These are phyloP conservation scores for Somion occarium DNA, from an alignment of 1,284 basidiomycete species.

Conservation along the genomic window DNA sequence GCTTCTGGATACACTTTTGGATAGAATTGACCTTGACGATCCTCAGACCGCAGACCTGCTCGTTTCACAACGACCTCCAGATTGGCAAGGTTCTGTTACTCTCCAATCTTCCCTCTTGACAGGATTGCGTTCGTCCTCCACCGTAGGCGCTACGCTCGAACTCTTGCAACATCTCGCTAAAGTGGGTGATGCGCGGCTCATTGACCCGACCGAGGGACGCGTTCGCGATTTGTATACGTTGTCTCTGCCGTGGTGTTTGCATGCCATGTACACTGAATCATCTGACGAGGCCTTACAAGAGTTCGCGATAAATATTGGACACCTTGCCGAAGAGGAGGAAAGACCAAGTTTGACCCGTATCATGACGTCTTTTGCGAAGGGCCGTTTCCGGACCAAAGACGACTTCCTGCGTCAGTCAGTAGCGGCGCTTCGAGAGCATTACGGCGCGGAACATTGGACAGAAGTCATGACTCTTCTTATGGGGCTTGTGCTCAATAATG, in stretches of 20 bases:
- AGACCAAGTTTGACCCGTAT: slow-evolving; percentile 78
- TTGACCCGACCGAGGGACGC: slow-evolving; percentile 71
- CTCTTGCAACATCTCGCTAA: slow-evolving; percentile 66
- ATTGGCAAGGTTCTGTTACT: slow-evolving; percentile 67
- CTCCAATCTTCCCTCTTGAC: slow-evolving; percentile 76
- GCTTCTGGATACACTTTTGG: slow-evolving; percentile 68
- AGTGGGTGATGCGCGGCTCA: slow-evolving; percentile 59
- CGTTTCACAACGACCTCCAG: slow-evolving; percentile 61
- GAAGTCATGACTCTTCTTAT: slow-evolving; percentile 81
- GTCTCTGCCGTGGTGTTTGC: slow-evolving; percentile 86
- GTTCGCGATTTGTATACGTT: slow-evolving; percentile 82
- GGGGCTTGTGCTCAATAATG: slow-evolving; percentile 81
- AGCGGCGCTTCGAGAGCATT: slow-evolving; percentile 79
- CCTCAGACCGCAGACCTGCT: slow-evolving; percentile 58
- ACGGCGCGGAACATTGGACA: slow-evolving; percentile 64
- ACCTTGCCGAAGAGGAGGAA: slow-evolving; percentile 69
- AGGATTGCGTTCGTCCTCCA: slow-evolving; percentile 79
- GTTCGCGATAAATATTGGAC: slow-evolving; percentile 75
- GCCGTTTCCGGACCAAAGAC: slow-evolving; percentile 88
- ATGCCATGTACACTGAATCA: slow-evolving; percentile 67
- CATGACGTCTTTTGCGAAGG: slow-evolving; percentile 85
- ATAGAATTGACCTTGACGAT: slow-evolving; percentile 73
- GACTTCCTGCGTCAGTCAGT: slow-evolving; percentile 93
- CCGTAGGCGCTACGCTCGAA: slow-evolving; percentile 64
- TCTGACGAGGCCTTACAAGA: slow-evolving; percentile 58